A percentile compares a stretch with the other conserved stretches of the same genome.
Conservation (phyloP, 495 filamentous ascomycete species). For the Elasticomyces elasticus region DNA sequence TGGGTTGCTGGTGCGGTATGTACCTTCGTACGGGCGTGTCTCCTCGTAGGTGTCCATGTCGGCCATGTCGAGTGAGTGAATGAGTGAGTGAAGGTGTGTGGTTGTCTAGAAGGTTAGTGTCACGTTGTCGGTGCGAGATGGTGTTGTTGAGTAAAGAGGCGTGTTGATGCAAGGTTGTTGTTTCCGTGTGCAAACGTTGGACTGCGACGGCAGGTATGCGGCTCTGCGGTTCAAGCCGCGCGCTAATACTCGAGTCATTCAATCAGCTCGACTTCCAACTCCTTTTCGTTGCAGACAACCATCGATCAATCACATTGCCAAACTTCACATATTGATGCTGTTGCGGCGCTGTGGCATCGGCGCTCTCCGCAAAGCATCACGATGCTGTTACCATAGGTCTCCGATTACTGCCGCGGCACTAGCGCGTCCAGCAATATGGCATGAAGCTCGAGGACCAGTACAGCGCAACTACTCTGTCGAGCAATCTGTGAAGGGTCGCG, state of each 20-base stretch:
- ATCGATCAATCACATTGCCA: no score
- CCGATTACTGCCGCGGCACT: not conserved
- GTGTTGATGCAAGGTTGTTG: not conserved
- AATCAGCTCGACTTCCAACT: no score
- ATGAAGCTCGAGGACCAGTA: not conserved
- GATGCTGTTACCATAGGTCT: not conserved
- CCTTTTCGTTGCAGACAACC: no score
- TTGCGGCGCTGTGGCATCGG: slow-evolving; percentile 5
- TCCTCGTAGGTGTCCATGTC: slow-evolving; percentile 33
- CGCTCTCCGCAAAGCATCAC: slow-evolving; percentile 1
- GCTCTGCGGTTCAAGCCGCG: no score
- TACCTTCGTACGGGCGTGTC: slow-evolving; percentile 33
- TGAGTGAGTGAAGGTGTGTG: not conserved
- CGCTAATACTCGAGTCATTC: no score
- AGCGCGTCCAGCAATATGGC: not conserved
- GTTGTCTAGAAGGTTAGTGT: not conserved
- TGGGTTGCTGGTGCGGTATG: not conserved
- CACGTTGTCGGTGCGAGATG: not conserved
- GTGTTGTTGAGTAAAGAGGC: not conserved
- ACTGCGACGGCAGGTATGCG: no score
- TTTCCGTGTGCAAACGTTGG: no score
- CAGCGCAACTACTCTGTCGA: not conserved
- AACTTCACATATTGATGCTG: slow-evolving; percentile 17
- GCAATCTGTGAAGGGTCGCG: not conserved
- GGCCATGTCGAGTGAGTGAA: slow-evolving; percentile 19